Percentiles rank a stretch among this genome's conserved stretches.
Evolutionary conservation across 306 rosid species (phyloP).

Genomic region (Amphicarpaea edgeworthii): DNA sequence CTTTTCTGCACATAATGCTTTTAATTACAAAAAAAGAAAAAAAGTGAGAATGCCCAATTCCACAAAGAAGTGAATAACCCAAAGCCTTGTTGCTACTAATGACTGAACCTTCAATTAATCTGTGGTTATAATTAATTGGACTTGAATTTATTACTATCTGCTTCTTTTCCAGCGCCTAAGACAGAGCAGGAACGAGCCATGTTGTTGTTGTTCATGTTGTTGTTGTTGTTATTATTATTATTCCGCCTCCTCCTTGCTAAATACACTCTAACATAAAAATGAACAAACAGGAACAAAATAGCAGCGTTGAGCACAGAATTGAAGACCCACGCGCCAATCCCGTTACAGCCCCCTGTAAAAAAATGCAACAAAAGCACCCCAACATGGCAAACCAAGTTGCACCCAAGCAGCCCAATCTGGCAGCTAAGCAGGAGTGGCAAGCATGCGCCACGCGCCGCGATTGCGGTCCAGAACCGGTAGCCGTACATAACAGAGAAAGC

Average conservation of each 20-base stretch:
- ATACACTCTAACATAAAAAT: constrained; percentile 65
- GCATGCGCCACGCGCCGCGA: constrained; percentile 67
- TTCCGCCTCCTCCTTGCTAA: constrained; percentile 38
- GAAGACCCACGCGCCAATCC: constrained; percentile 85
- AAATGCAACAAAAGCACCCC: constrained; percentile 76
- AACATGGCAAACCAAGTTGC: constrained; percentile 75
- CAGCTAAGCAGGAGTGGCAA: constrained; percentile 69
- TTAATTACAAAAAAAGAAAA: neutral
- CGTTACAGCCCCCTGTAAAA: constrained; percentile 78
- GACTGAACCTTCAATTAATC: neutral
- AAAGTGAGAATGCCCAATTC: neutral
- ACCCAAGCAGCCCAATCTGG: constrained; percentile 67
- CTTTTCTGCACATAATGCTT: neutral
- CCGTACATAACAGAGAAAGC: constrained; percentile 70
- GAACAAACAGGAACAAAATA: constrained; percentile 61
- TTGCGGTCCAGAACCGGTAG: constrained; percentile 72
- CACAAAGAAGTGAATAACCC: neutral
- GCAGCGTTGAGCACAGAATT: constrained; percentile 73
- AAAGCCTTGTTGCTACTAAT: too few species aligned
- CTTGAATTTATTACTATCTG: constrained; percentile 33
- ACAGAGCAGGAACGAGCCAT: constrained; percentile 19
- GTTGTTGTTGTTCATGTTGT: too few species aligned
- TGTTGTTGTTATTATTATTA: too few species aligned
- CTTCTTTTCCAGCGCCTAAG: neutral
- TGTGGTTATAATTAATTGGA: neutral